A percentile compares a stretch with the other conserved stretches of the same genome.
Evolutionary conservation across 441 rosid species (phyloP).

Genomic region (Euphorbia celastroides): DNA sequence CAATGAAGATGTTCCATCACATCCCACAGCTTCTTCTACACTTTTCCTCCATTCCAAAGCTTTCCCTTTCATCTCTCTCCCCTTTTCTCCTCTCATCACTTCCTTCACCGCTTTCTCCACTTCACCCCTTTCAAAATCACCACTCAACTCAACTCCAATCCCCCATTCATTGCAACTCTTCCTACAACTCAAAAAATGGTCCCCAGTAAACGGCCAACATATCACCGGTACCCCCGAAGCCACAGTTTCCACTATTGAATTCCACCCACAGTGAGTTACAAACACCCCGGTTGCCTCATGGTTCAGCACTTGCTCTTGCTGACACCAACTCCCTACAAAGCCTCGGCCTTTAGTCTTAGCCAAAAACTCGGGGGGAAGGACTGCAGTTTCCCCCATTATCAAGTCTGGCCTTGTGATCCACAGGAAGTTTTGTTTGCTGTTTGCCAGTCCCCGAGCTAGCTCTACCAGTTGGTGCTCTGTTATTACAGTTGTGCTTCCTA

Average conservation of each 20-base stretch:
- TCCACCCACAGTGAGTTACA: slow-evolving; percentile 56
- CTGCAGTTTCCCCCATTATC: slow-evolving; percentile 34
- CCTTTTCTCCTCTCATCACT: background rate
- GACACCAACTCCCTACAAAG: slow-evolving; percentile 39
- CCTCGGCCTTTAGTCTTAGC: slow-evolving; percentile 38
- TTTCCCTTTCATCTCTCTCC: background rate
- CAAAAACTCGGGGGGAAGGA: slow-evolving; percentile 37
- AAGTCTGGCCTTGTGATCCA: slow-evolving; percentile 47
- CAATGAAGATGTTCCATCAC: background rate
- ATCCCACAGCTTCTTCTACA: background rate
- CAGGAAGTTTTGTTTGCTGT: slow-evolving; percentile 36
- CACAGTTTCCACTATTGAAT: slow-evolving; percentile 40
- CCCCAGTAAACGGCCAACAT: background rate
- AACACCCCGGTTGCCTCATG: slow-evolving; percentile 45
- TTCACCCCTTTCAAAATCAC: slow-evolving; percentile 33
- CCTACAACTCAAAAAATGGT: background rate
- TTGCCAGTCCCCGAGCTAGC: slow-evolving; percentile 51
- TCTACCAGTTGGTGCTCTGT: slow-evolving; percentile 33
- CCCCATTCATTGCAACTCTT: slow-evolving; percentile 26
- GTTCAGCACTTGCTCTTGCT: slow-evolving; percentile 44
- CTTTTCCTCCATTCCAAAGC: background rate
- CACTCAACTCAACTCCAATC: slow-evolving; percentile 41
- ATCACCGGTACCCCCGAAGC: background rate
- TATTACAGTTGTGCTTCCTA: slow-evolving; percentile 44
- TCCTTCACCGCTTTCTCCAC: slow-evolving; percentile 40